Percentiles rank a stretch among this genome's conserved stretches.
phyloP scores from a whole-genome alignment of 2,329 filamentous ascomycete genomes.

The Ceratocystis eucalypticola region DNA sequence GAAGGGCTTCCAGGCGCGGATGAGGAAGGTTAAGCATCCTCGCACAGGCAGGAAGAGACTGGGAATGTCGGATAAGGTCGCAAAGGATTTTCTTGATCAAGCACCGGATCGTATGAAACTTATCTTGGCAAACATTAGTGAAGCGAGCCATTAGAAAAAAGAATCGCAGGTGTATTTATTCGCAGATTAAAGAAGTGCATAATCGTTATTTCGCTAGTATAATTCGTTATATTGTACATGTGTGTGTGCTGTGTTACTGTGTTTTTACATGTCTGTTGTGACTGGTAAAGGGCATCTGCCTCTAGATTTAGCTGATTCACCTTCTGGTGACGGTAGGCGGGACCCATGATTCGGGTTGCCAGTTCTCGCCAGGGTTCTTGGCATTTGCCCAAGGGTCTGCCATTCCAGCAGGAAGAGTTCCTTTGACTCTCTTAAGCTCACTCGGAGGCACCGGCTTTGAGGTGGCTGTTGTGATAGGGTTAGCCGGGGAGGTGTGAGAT shows the following conservation, averaged over 20 bases:
- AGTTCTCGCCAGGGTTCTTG: constrained; percentile 45
- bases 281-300: not conserved
- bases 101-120: constrained; percentile 32
- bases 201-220: not conserved
- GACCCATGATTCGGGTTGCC: constrained; percentile 53
- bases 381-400: constrained; percentile 47
- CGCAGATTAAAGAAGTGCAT: not conserved
- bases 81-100: constrained; percentile 31
- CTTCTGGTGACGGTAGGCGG: constrained; percentile 31
- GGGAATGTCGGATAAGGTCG: constrained; percentile 30
- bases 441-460: not conserved
- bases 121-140: constrained; percentile 11
- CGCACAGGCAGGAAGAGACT: constrained; percentile 25
- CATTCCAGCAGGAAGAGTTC: constrained; percentile 19
- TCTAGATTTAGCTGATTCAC: not conserved
- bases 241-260: not conserved
- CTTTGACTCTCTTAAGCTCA: constrained; percentile 12
- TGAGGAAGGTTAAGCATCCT: constrained; percentile 34
- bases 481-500: not conserved
- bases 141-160: not conserved
- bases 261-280: not conserved
- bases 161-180: too few species aligned
- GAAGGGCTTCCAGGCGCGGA: constrained; percentile 18
- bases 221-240: not conserved
- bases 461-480: not conserved